Conservation (phyloP, 208 protist species). For the Crithidia acanthocephali region DNA sequence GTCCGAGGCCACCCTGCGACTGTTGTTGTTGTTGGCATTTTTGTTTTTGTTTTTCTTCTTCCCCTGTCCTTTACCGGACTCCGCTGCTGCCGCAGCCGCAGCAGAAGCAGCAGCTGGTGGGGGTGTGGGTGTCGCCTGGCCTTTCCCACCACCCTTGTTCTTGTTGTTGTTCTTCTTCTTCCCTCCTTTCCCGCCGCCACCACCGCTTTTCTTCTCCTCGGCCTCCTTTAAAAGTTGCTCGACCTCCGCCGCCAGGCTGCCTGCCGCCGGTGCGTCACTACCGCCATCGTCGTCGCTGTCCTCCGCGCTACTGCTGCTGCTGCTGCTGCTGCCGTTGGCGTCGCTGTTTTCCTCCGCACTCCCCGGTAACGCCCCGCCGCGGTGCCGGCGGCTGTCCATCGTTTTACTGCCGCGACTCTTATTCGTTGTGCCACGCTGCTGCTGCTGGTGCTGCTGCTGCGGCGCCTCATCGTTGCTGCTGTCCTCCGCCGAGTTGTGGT, state of each 20-base stretch:
- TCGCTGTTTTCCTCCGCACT: too few relatives aligned
- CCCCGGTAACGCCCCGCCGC: too few relatives aligned
- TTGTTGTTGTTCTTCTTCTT: constrained; percentile 3
- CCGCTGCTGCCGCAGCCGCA: constrained; percentile 10
- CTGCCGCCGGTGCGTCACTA: background rate
- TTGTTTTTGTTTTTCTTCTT: constrained; percentile 5
- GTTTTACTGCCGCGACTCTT: too few relatives aligned
- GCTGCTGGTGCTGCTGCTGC: background rate
- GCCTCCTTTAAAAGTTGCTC: constrained; percentile 18
- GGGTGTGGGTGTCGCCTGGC: too few relatives aligned
- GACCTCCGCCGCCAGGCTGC: constrained; percentile 19
- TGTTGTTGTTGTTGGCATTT: background rate
- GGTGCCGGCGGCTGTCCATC: too few relatives aligned
- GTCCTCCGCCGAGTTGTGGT: background rate
- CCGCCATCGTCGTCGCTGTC: background rate
- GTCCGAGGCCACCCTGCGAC: background rate
- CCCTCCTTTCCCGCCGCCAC: background rate
- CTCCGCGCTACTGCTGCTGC: background rate
- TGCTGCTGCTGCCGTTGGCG: background rate
- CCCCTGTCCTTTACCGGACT: background rate
- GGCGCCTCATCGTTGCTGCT: background rate
- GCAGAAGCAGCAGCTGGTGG: background rate
- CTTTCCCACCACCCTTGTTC: background rate
- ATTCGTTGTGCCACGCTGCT: too few relatives aligned
- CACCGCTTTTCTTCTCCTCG: background rate